Percentiles rank a stretch among this genome's conserved stretches.
Evolutionary conservation across 1,284 basidiomycete genomes (phyloP).

Genomic region (Tilletia caries): DNA sequence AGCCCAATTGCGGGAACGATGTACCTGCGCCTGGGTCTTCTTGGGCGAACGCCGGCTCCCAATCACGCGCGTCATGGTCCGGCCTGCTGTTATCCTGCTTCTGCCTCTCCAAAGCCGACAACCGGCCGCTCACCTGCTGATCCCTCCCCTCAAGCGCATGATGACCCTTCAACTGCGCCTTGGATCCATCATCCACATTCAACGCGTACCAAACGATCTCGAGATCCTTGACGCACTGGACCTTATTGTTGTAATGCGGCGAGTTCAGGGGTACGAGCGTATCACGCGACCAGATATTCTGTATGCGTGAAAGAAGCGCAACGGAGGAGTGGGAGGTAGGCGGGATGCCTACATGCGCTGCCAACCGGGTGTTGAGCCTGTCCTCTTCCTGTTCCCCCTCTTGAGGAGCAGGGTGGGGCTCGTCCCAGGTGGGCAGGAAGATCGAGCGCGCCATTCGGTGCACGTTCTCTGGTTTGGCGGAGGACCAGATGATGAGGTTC

Average conservation of each 20-base stretch:
- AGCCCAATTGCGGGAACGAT: background rate
- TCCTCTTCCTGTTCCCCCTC: constrained; percentile 20
- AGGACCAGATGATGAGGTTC: constrained; percentile 82
- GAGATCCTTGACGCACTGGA: constrained; percentile 65
- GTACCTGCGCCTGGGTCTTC: background rate
- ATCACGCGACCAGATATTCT: constrained; percentile 70
- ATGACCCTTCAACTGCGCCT: background rate
- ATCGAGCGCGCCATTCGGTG: constrained; percentile 56
- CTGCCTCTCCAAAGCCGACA: background rate
- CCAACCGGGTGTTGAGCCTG: constrained; percentile 48
- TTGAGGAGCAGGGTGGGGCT: background rate
- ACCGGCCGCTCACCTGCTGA: background rate
- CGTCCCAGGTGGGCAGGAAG: constrained; percentile 18
- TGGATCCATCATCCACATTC: constrained; percentile 18
- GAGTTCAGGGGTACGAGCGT: constrained; percentile 59
- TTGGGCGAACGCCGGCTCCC: background rate
- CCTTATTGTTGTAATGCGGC: constrained; percentile 16
- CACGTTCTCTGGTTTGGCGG: constrained; percentile 75
- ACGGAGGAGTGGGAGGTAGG: background rate
- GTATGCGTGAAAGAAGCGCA: background rate
- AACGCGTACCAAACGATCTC: constrained; percentile 68
- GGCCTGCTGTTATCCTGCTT: background rate
- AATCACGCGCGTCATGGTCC: background rate
- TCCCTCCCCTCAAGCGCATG: too few species aligned
- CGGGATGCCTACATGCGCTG: constrained; percentile 57